phyloP scores from a whole-genome alignment of 2,329 filamentous ascomycete genomes.

The Hirsutella rhossiliensis region DNA sequence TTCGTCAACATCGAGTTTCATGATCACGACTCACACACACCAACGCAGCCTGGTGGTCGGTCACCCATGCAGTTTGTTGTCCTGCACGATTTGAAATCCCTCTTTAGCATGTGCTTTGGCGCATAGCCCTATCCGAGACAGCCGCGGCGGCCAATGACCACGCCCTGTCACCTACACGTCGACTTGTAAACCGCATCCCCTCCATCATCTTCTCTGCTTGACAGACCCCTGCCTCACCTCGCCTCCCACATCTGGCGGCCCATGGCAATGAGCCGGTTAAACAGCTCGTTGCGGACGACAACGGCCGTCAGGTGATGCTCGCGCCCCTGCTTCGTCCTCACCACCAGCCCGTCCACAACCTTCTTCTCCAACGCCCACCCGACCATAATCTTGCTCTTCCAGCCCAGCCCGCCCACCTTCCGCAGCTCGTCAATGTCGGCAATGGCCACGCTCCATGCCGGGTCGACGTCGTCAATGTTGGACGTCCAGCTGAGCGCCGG shows the following conservation, averaged over 20 bases:
- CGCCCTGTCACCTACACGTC: too few relatives aligned
- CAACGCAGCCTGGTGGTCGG: too few relatives aligned
- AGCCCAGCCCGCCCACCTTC: conserved; percentile 71
- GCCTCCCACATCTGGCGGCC: conserved; percentile 75
- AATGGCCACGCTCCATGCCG: conserved; percentile 59
- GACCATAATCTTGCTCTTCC: conserved; percentile 75
- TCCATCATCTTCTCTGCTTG: too few relatives aligned
- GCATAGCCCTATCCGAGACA: too few relatives aligned
- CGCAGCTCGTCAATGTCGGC: conserved; percentile 60
- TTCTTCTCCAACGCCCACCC: conserved; percentile 66
- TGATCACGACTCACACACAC: too few relatives aligned
- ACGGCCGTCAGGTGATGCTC: conserved; percentile 58
- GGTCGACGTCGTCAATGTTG: conserved; percentile 40
- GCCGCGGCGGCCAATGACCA: too few relatives aligned
- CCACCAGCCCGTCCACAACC: conserved; percentile 62
- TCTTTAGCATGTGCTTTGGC: too few relatives aligned
- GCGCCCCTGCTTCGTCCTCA: conserved; percentile 45
- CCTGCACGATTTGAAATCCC: too few relatives aligned
- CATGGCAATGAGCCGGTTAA: conserved; percentile 67
- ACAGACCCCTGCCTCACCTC: too few relatives aligned
- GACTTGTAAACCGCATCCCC: too few relatives aligned
- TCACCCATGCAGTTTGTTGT: too few relatives aligned
- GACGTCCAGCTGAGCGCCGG: conserved; percentile 56
- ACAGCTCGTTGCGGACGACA: conserved; percentile 61
- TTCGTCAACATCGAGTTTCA: too few relatives aligned